These are phyloP conservation scores for Chrysoporthe austroafricana DNA, from an alignment of 2,329 filamentous ascomycete genomes.

Conservation along the genomic window DNA sequence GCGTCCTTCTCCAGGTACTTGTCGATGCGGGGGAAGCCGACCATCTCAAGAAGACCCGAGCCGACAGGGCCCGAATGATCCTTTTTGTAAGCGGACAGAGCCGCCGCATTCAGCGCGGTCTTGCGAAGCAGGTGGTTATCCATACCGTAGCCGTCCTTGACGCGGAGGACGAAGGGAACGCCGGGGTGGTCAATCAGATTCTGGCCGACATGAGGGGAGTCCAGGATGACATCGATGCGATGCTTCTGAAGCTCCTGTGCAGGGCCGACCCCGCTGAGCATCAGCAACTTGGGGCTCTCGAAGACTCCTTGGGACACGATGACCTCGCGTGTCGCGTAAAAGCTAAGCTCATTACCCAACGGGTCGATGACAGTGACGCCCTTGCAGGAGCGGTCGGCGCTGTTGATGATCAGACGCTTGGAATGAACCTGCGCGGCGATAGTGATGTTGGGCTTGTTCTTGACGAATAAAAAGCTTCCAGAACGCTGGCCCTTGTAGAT, in stretches of 20 bases:
- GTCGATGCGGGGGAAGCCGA: conserved; percentile 62
- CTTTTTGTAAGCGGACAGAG: conserved; percentile 41
- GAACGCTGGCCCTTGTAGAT: too few relatives aligned
- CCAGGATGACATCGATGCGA: conserved; percentile 56
- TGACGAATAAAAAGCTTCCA: too few relatives aligned
- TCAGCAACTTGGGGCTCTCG: conserved; percentile 67
- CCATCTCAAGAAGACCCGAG: conserved; percentile 51
- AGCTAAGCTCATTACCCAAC: conserved; percentile 45
- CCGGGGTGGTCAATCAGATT: conserved; percentile 66
- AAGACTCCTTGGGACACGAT: conserved; percentile 58
- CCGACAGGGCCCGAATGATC: conserved; percentile 45
- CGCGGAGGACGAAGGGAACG: conserved; percentile 52
- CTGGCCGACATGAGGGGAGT: conserved; percentile 65
- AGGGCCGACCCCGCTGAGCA: conserved; percentile 67
- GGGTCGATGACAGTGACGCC: conserved; percentile 42
- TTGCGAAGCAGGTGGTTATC: conserved; percentile 47
- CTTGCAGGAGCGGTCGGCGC: too few relatives aligned
- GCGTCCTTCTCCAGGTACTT: conserved; percentile 51
- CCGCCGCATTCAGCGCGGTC: conserved; percentile 40
- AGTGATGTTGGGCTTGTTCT: too few relatives aligned
- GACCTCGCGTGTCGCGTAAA: conserved; percentile 54
- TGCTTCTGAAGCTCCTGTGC: conserved; percentile 53
- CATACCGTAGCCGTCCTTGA: conserved; percentile 46
- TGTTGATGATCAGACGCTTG: too few relatives aligned
- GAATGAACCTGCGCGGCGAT: too few relatives aligned